Base-by-base conservation (phyloP, 1,284 basidiomycete species). In the Pseudozyma thailandica region DNA sequence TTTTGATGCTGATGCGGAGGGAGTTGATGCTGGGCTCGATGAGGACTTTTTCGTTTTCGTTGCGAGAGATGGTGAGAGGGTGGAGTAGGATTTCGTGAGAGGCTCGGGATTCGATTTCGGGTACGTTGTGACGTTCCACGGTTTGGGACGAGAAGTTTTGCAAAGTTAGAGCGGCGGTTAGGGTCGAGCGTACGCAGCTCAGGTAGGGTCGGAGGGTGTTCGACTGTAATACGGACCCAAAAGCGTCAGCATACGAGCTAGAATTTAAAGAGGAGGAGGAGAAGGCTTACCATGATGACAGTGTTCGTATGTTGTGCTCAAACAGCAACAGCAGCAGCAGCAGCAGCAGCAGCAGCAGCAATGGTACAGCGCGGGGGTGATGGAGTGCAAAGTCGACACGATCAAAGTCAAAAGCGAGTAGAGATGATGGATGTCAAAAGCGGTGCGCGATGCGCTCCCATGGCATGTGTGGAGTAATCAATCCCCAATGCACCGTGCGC, bases 111-210 rank as follows among this genome's bases (percentile, higher is more conserved):
- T 82, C 80, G 50, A 82, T 78, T 50, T 82, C 96, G 81, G 92
- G 92, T 10, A 94, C 93, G 72, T 89, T 65, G 54, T 62, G 62
- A 0, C 62, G 57, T 23, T 65, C 69, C 4, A 71, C 74, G 82
- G 92, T 92, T 88, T 98, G 95, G 7, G 94, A 97, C 38, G 92
- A 89, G 86, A 99, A 99, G 87, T 97, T 94, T 86, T 97, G 92
- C 53, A 99, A 87, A 0, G 94, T 97, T 74, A 98, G 87, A 1
- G 96, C 94, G n/a, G 95, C 95, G 6, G 94, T 98, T 52, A 99
- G 87, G 13, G 95, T 95, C 10, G 93, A 92, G 71, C 96, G 88
- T 50, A 99, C 95, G 33, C 94, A 94, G 28, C 92, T 91, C 61
- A 99, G 90, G 85, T 99, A 99, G 4, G 95, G 94, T 78, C 95